Conservation (phyloP, 2,329 filamentous ascomycete species). For the Parastagonospora nodorum region DNA sequence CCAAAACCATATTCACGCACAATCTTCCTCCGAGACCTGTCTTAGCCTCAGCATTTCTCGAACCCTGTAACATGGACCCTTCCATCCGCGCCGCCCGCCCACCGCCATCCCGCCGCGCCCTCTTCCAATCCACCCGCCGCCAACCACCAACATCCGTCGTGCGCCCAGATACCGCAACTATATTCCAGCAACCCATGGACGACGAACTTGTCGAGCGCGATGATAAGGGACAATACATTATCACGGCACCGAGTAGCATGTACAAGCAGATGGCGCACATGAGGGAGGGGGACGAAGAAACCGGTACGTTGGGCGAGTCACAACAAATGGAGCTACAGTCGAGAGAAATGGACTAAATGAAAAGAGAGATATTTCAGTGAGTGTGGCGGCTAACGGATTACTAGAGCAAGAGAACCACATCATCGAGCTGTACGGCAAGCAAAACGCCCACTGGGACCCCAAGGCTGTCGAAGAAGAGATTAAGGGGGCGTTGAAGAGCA, state of each 20-base stretch:
- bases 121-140: slow-evolving; percentile 33
- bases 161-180: slow-evolving; percentile 25
- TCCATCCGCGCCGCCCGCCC: slow-evolving; percentile 33
- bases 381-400: slow-evolving; percentile 1
- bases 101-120: slow-evolving; percentile 35
- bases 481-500: slow-evolving; percentile 61
- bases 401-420: slow-evolving; percentile 41
- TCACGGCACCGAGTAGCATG: slow-evolving; percentile 36
- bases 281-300: slow-evolving; percentile 38
- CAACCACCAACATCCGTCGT: slow-evolving; percentile 27
- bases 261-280: slow-evolving; percentile 29
- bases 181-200: slow-evolving; percentile 26
- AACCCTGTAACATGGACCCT: slow-evolving; percentile 9
- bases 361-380: background rate
- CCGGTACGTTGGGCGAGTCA: slow-evolving; percentile 20
- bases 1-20: slow-evolving; percentile 1
- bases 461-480: slow-evolving; percentile 46
- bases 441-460: slow-evolving; percentile 36
- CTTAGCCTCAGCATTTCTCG: background rate
- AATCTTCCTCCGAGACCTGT: background rate
- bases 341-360: background rate
- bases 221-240: slow-evolving; percentile 54
- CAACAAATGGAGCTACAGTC: background rate
- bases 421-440: slow-evolving; percentile 39
- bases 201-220: slow-evolving; percentile 57